Conservation (phyloP, 1,284 basidiomycete species). For the Ganoderma sinense region DNA sequence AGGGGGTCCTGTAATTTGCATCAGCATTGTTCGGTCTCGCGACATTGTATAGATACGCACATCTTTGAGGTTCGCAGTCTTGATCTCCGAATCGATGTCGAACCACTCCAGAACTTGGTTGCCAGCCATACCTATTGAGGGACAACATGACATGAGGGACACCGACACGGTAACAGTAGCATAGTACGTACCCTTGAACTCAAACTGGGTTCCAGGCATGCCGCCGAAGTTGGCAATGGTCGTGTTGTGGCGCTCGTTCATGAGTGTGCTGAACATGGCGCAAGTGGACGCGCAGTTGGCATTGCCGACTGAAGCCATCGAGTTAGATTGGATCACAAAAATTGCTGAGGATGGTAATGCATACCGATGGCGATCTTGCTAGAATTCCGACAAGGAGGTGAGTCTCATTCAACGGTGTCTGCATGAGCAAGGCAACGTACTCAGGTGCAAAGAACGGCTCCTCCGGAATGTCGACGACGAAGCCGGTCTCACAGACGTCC, state of each 20-base stretch:
- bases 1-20: slow-evolving; percentile 55
- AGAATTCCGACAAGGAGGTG: neutral
- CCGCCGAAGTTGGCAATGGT: slow-evolving; percentile 69
- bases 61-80: slow-evolving; percentile 64
- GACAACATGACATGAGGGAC: neutral
- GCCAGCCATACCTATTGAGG: slow-evolving; percentile 60
- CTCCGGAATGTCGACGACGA: slow-evolving; percentile 52
- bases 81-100: slow-evolving; percentile 69
- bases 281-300: slow-evolving; percentile 72
- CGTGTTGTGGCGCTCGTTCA: slow-evolving; percentile 64
- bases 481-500: slow-evolving; percentile 44
- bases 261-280: slow-evolving; percentile 68
- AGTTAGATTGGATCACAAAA: neutral
- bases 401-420: neutral
- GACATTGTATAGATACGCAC: slow-evolving; percentile 43
- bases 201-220: slow-evolving; percentile 56
- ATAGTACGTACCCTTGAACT: slow-evolving; percentile 60
- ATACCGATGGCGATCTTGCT: slow-evolving; percentile 65
- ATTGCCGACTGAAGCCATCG: slow-evolving; percentile 43
- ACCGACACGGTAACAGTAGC: neutral
- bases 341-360: slow-evolving; percentile 7
- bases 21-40: neutral
- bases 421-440: slow-evolving; percentile 39
- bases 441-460: slow-evolving; percentile 61
- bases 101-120: slow-evolving; percentile 72